A percentile compares a stretch with the other conserved stretches of the same genome.
These are phyloP conservation scores for Evernia prunastri DNA, from an alignment of 495 filamentous ascomycete species.

Conservation along the genomic window DNA sequence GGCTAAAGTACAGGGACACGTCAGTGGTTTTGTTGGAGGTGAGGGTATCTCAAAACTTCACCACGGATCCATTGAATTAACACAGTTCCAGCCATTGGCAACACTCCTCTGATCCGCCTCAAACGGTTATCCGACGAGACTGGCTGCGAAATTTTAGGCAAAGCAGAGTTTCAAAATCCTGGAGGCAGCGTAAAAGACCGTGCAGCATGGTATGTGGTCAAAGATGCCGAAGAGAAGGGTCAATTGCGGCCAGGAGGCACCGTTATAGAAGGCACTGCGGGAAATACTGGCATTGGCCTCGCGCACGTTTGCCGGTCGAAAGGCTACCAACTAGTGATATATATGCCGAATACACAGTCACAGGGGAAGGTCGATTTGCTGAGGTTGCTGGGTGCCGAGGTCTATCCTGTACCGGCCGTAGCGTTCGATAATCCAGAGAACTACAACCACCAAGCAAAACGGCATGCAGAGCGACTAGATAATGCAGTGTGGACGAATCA, in stretches of 20 bases:
- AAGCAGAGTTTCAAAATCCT: slow-evolving; percentile 98
- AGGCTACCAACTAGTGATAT: slow-evolving; percentile 93
- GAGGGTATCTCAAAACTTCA: slow-evolving; percentile 26
- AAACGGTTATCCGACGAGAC: slow-evolving; percentile 85
- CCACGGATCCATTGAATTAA: slow-evolving; percentile 14
- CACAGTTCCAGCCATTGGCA: slow-evolving; percentile 73
- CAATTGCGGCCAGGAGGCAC: slow-evolving; percentile 79
- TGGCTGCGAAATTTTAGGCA: slow-evolving; percentile 89
- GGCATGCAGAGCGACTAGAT: slow-evolving; percentile 75
- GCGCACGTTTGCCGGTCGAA: slow-evolving; percentile 92
- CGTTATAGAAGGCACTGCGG: slow-evolving; percentile 92
- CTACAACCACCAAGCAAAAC: slow-evolving; percentile 91
- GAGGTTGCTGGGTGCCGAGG: slow-evolving; percentile 87
- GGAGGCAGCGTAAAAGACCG: slow-evolving; percentile 96
- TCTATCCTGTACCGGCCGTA: slow-evolving; percentile 94
- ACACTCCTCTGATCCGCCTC: slow-evolving; percentile 88
- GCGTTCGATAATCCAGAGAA: slow-evolving; percentile 94
- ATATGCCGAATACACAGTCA: slow-evolving; percentile 98
- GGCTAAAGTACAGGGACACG: slow-evolving; percentile 76
- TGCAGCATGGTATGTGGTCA: slow-evolving; percentile 87
- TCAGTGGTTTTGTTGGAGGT: slow-evolving; percentile 84
- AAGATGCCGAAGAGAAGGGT: slow-evolving; percentile 85
- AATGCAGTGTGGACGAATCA: slow-evolving; percentile 99
- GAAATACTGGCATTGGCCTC: slow-evolving; percentile 96
- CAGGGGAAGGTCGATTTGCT: slow-evolving; percentile 96